Percentiles rank a stretch among this genome's conserved stretches.
These are phyloP conservation scores for Borovskyia barvae DNA, from an alignment of 208 protist genomes.

Conservation along the genomic window DNA sequence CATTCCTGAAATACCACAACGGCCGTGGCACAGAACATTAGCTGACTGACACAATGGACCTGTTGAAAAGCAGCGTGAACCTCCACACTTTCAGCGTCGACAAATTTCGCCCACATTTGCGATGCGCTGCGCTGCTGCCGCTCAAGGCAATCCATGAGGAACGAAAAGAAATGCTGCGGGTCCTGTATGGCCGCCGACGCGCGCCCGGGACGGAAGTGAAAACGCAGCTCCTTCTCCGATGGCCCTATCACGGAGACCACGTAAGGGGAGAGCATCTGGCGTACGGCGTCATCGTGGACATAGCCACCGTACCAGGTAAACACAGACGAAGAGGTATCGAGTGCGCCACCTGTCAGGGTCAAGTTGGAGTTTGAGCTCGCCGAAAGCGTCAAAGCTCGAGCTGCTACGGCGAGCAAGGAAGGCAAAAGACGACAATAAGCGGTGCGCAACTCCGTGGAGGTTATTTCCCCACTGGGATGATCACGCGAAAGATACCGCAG, in stretches of 20 bases:
- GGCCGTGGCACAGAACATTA: constrained; percentile 22
- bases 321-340: too few species aligned
- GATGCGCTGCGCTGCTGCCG: constrained; percentile 16
- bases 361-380: too few species aligned
- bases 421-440: too few species aligned
- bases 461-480: too few species aligned
- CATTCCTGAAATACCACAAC: constrained; percentile 38
- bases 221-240: constrained; percentile 61
- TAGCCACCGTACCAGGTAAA: too few species aligned
- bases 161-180: constrained; percentile 79
- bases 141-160: constrained; percentile 40
- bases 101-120: not conserved
- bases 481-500: too few species aligned
- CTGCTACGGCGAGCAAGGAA: too few species aligned
- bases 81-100: too few species aligned
- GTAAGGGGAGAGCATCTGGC: constrained; percentile 34
- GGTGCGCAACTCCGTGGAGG: too few species aligned
- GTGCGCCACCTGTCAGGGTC: too few species aligned
- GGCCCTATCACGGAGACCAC: constrained; percentile 25
- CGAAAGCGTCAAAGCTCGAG: too few species aligned
- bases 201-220: constrained; percentile 53
- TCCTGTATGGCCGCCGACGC: constrained; percentile 44
- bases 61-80: constrained; percentile 3
- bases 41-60: constrained; percentile 2
- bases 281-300: constrained; percentile 1